phyloP scores from a whole-genome alignment of 495 filamentous ascomycete genomes.

The Antarctomyces pellizariae region DNA sequence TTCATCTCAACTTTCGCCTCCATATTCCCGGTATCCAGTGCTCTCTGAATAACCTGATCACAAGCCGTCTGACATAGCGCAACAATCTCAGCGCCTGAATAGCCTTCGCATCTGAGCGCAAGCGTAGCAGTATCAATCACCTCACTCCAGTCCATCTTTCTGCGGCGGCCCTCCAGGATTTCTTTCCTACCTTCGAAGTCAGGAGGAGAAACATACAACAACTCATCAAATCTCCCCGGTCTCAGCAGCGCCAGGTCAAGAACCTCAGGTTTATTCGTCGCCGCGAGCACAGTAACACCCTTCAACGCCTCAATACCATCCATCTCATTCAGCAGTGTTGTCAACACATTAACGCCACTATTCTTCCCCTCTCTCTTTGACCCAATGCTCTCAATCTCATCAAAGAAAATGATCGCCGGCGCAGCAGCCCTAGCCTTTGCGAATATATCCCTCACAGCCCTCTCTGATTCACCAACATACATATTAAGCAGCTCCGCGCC shows the following conservation, averaged over 20 bases:
- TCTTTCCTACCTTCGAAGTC: slow-evolving; percentile 49
- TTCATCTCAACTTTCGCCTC: slow-evolving; percentile 29
- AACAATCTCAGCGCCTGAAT: slow-evolving; percentile 75
- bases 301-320: slow-evolving; percentile 75
- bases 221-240: slow-evolving; percentile 66
- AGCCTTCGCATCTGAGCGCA: slow-evolving; percentile 51
- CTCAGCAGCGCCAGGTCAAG: slow-evolving; percentile 76
- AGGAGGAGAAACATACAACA: slow-evolving; percentile 79
- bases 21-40: slow-evolving; percentile 18
- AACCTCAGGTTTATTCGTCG: slow-evolving; percentile 76
- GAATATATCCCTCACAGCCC: slow-evolving; percentile 71
- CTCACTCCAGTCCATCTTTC: slow-evolving; percentile 32
- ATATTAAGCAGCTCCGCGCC: slow-evolving; percentile 90
- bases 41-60: slow-evolving; percentile 31
- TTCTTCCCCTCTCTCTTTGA: slow-evolving; percentile 34
- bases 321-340: slow-evolving; percentile 86
- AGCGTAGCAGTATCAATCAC: slow-evolving; percentile 43
- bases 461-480: slow-evolving; percentile 95
- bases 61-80: slow-evolving; percentile 51
- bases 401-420: slow-evolving; percentile 93
- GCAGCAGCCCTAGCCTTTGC: slow-evolving; percentile 63
- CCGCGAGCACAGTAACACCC: slow-evolving; percentile 76
- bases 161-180: slow-evolving; percentile 45
- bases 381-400: slow-evolving; percentile 92
- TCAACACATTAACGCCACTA: slow-evolving; percentile 57